Evolutionary conservation across 352 stramenopile genomes (phyloP).

Genomic region (Phytophthora sojae): DNA sequence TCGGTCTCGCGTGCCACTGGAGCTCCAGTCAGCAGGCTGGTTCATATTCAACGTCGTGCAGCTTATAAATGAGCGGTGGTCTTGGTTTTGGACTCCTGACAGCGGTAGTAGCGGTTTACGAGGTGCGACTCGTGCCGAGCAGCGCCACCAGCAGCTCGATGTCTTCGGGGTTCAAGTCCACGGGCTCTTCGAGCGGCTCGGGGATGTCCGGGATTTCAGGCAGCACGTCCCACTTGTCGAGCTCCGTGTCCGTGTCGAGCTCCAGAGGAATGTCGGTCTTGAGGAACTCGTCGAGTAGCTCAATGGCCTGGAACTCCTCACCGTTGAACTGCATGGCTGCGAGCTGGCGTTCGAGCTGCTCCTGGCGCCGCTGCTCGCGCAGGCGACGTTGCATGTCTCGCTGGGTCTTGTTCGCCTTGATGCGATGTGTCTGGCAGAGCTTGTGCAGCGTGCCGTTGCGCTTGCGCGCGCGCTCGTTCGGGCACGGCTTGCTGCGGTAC

Average conservation of each 20-base stretch:
- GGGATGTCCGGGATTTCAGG: slow-evolving; percentile 17
- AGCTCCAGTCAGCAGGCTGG: background rate
- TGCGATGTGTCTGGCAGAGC: slow-evolving; percentile 58
- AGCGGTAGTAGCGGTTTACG: slow-evolving; percentile 14
- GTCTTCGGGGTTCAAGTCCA: slow-evolving; percentile 28
- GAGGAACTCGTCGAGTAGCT: slow-evolving; percentile 38
- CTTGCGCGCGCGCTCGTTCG: slow-evolving; percentile 59
- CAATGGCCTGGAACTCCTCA: slow-evolving; percentile 25
- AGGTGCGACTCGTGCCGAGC: slow-evolving; percentile 28
- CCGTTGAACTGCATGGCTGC: slow-evolving; percentile 19
- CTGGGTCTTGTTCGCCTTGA: slow-evolving; percentile 68
- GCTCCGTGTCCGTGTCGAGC: slow-evolving; percentile 38
- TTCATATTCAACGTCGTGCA: slow-evolving; percentile 34
- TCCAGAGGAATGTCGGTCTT: slow-evolving; percentile 34
- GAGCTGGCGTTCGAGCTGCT: slow-evolving; percentile 33
- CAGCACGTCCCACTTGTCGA: slow-evolving; percentile 33
- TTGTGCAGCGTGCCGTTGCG: slow-evolving; percentile 57
- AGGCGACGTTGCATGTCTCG: slow-evolving; percentile 51
- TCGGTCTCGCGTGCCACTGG: background rate
- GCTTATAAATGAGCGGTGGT: slow-evolving; percentile 5
- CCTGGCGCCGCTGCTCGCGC: slow-evolving; percentile 36
- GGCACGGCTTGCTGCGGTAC: slow-evolving; percentile 59
- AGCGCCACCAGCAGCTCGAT: slow-evolving; percentile 41
- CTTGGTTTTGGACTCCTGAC: background rate
- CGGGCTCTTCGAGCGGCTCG: slow-evolving; percentile 35